Evolutionary conservation across 169 alveolate genomes (phyloP), one percentile per base, ranked within the genome.

Genomic region (Plasmodium sp.): DNA sequence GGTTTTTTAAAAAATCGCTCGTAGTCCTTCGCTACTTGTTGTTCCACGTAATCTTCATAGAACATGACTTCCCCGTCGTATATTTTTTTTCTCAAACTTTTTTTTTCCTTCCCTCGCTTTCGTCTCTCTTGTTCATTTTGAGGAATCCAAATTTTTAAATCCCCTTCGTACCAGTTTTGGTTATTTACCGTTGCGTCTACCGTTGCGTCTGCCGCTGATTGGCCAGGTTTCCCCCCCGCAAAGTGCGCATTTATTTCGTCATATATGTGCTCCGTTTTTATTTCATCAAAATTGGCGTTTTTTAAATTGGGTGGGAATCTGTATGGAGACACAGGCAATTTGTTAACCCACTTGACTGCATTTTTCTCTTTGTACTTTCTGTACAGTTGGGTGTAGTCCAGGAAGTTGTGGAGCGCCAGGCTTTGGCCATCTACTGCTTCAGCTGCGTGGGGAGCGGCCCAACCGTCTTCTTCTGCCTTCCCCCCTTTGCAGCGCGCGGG

Each of bases 31-130:
- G 86, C 95, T 41, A 83, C 95, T 67, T 74, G 33, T 71, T 92
- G 90, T 51, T 84, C 93, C 77, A 84, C 43, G 51, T 84, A 84
- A 74, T 92, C 93, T 39, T 92, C 93, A 77, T 84, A 92, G 80
- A 90, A 90, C 79, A 90, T 90, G 27, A 94, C 96, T 95, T 96
- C 97, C 18, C 97, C 97, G 74, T 94, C 96, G 51, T 92, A 93
- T 51, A 96, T 73, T 22, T 95, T 92, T 83, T 94, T 80, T 22
- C 97, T 45, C 39, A 96, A 92, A 12, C 88, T 48, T 81, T 96
- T 96, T 72, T 92, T 92, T 41, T 84, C 43, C 34, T 58, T 54
- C 71, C 10, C 45, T 22, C 27, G 12, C 27, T 67, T 4, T 27
- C 41, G 22, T 85, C 36, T 1, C 43, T 18, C 18, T 74, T 34